Evolutionary conservation across 805 yeast genomes (phyloP).

Genomic region (Hanseniaspora nectarophila): DNA sequence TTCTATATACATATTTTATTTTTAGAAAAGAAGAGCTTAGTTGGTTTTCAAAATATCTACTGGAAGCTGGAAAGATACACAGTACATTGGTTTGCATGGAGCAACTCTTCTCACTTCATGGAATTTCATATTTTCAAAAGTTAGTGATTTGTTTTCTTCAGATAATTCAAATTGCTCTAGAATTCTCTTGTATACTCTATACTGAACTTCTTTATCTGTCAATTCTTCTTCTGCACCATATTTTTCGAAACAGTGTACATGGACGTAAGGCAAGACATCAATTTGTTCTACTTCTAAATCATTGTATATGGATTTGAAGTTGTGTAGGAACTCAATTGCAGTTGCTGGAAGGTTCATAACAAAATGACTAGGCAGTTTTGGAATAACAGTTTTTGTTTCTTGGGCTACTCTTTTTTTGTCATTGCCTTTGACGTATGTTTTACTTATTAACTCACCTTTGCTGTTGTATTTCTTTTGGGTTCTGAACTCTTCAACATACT

Average conservation of each 20-base stretch:
- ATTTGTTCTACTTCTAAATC: conserved; percentile 29
- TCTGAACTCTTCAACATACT: conserved; percentile 23
- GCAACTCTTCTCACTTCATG: conserved; percentile 90
- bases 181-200: conserved; percentile 50
- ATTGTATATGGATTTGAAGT: conserved; percentile 60
- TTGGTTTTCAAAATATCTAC: conserved; percentile 24
- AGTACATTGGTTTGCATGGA: conserved; percentile 93
- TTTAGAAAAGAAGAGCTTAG: conserved; percentile 24
- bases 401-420: conserved; percentile 21
- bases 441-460: conserved; percentile 30
- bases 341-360: conserved; percentile 95
- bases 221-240: conserved; percentile 61
- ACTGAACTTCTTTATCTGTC: conserved; percentile 49
- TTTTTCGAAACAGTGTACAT: conserved; percentile 89
- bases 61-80: conserved; percentile 69
- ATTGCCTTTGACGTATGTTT: conserved; percentile 30
- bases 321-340: conserved; percentile 71
- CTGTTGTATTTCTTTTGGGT: conserved; percentile 18
- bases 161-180: conserved; percentile 36
- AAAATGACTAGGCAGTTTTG: conserved; percentile 53
- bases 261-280: conserved; percentile 56
- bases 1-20: conserved; percentile 29
- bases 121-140: conserved; percentile 42
- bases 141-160: conserved; percentile 33
- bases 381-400: conserved; percentile 31